A percentile compares a stretch with the other conserved stretches of the same genome.
Evolutionary conservation across 2,329 filamentous ascomycete genomes (phyloP).

Genomic region (Botrytis sinoallii): DNA sequence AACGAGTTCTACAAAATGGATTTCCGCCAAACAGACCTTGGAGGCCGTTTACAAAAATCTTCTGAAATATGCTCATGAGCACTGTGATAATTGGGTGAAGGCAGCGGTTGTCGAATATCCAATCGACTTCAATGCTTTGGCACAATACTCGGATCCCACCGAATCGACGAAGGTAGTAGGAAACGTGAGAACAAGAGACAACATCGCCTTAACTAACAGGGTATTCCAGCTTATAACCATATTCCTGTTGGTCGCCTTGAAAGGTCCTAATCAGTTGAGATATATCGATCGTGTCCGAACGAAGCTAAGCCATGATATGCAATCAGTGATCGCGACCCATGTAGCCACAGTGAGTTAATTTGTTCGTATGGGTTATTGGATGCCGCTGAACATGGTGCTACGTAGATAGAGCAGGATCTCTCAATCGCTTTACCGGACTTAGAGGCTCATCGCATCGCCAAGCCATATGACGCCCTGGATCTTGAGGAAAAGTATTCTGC

Average conservation of each 20-base stretch:
- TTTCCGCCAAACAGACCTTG: constrained; percentile 46
- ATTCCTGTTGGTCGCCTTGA: constrained; percentile 60
- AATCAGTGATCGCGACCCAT: constrained; percentile 41
- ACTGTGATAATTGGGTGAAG: constrained; percentile 48
- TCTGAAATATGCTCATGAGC: constrained; percentile 53
- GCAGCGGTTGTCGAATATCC: constrained; percentile 49
- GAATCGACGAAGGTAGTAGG: constrained; percentile 51
- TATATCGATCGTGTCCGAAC: constrained; percentile 49
- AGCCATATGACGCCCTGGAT: constrained; percentile 33
- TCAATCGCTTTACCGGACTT: constrained; percentile 9
- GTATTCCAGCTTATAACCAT: constrained; percentile 56
- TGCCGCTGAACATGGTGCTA: neutral
- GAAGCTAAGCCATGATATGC: constrained; percentile 43
- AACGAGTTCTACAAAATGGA: constrained; percentile 39
- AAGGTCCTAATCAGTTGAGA: constrained; percentile 53
- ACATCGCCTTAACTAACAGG: constrained; percentile 28
- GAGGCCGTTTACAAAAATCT: constrained; percentile 54
- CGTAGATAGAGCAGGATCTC: constrained; percentile 16
- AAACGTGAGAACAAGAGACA: neutral
- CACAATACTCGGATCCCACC: constrained; percentile 53
- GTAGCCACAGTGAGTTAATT: constrained; percentile 28
- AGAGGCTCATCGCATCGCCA: neutral
- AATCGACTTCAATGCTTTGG: constrained; percentile 54
- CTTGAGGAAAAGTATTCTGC: constrained; percentile 48
- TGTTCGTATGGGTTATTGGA: neutral